A percentile compares a stretch with the other conserved stretches of the same genome.
Evolutionary conservation across 371 early-diverging fungal species (phyloP).

Genomic region (Mucor irregularis): DNA sequence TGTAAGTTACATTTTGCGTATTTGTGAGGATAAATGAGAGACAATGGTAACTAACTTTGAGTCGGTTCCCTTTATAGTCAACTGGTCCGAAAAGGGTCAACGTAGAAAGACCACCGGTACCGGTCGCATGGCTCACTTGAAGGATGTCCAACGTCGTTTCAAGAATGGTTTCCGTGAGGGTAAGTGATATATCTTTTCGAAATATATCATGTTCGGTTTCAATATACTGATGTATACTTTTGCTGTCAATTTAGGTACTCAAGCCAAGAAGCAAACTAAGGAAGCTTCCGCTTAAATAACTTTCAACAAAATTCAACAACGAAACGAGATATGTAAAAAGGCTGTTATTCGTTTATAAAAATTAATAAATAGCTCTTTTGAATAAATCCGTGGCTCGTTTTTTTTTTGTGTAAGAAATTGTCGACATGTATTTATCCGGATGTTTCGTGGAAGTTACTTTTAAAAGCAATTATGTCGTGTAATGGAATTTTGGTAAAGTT

Average conservation of each 20-base stretch:
- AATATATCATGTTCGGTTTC: too few relatives aligned
- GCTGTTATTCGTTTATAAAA: too few relatives aligned
- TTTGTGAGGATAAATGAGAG: background rate
- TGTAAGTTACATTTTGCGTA: slow-evolving; percentile 62
- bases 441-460: too few relatives aligned
- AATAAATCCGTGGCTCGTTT: too few relatives aligned
- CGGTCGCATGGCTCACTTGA: slow-evolving; percentile 98
- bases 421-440: too few relatives aligned
- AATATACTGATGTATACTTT: too few relatives aligned
- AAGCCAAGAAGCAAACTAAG: slow-evolving; percentile 58
- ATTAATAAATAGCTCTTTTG: too few relatives aligned
- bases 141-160: slow-evolving; percentile 89
- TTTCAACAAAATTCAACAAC: too few relatives aligned
- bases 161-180: slow-evolving; percentile 98
- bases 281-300: slow-evolving; percentile 36
- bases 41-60: background rate
- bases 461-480: too few relatives aligned
- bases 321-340: too few relatives aligned
- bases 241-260: slow-evolving; percentile 28
- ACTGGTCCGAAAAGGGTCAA: slow-evolving; percentile 97
- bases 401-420: background rate
- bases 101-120: slow-evolving; percentile 99
- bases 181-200: too few relatives aligned
- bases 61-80: slow-evolving; percentile 63
- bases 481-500: too few relatives aligned